Percentiles rank a stretch among this genome's conserved stretches.
phyloP scores from a whole-genome alignment of 83 land plant species.

The Picea mariana region DNA sequence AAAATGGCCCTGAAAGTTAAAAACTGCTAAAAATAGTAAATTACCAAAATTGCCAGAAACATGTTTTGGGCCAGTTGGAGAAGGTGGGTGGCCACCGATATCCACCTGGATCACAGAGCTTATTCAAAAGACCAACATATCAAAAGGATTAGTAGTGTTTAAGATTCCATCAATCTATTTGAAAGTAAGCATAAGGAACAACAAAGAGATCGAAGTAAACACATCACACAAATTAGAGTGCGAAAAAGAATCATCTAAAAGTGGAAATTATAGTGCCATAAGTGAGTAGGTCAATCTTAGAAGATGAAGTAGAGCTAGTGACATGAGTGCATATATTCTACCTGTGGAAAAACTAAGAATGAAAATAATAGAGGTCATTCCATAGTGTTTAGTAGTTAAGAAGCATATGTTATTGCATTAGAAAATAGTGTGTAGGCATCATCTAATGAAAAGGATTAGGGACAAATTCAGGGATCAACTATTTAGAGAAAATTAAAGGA shows the following conservation, averaged over 20 bases:
- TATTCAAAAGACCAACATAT: conserved; percentile 19
- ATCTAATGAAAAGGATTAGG: not conserved
- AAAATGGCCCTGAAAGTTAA: too few species aligned
- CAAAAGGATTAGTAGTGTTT: too few species aligned
- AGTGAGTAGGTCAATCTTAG: conserved; percentile 58
- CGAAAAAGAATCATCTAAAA: too few species aligned
- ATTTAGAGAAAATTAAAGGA: conserved; percentile 2
- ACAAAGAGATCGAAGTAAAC: too few species aligned
- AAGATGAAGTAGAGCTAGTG: conserved; percentile 81
- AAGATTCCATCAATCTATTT: conserved; percentile 72
- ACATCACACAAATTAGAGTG: too few species aligned
- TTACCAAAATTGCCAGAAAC: too few species aligned
- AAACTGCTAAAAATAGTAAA: too few species aligned
- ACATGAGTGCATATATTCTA: conserved; percentile 40
- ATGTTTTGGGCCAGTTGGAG: too few species aligned
- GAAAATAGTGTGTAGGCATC: not conserved
- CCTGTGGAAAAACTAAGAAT: not conserved
- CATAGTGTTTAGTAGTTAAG: not conserved
- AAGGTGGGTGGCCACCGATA: too few species aligned
- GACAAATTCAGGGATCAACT: not conserved
- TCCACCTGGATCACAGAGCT: too few species aligned
- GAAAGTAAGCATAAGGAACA: conserved; percentile 73
- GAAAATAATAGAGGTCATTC: not conserved
- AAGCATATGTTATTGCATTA: not conserved
- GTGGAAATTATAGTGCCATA: too few species aligned